Base-by-base conservation (phyloP, 768 basidiomycete species). In the Trametes gibbosa region DNA sequence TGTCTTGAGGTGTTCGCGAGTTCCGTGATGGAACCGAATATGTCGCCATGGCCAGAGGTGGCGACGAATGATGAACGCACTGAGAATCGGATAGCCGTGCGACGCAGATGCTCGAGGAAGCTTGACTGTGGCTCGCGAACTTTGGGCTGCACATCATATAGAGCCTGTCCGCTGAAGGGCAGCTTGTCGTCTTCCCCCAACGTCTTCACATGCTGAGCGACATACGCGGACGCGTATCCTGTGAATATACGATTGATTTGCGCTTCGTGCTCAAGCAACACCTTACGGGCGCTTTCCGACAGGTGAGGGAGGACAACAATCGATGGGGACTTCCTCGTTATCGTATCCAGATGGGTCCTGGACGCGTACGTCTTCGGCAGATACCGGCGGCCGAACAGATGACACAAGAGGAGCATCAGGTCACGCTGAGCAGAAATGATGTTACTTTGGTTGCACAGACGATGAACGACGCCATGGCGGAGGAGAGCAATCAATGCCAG, bases 1-100 rank as follows among this genome's bases (percentile, higher is more conserved):
- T 66, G 67, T 24, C 87, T 76, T 0, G 76, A 76, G 0, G 85
- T 84, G 10, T 70, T 71, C 1, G 75, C 72, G 9, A 90, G 74
- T 61, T 90, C 86, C 1, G 69, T 58, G 12, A 87, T 74, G 29
- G 72, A 79, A 5, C 58, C 40, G 63, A 87, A 89, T 1, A 62
- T 55, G 65, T 90, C 87, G 27, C 68, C 78, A 53, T 85, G 84
- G 0, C 89, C 87, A 0, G 88, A 90, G 56, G 79, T 85, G 0
- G 87, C 84, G 7, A 84, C 85, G 62, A 89, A 90, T 5, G 75
- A 63, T 0, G 87, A 90, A 9, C 87, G 81, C 27, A 76, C 78
- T 1, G 72, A 65, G 24, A 78, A 71, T 0, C 34, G 63, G n/a
- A 77, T 68, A 7, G 79, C 72, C 0, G 76, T 77, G 1, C 71